Conservation (phyloP, 106 monocot genomes). For the Allium sativum region DNA sequence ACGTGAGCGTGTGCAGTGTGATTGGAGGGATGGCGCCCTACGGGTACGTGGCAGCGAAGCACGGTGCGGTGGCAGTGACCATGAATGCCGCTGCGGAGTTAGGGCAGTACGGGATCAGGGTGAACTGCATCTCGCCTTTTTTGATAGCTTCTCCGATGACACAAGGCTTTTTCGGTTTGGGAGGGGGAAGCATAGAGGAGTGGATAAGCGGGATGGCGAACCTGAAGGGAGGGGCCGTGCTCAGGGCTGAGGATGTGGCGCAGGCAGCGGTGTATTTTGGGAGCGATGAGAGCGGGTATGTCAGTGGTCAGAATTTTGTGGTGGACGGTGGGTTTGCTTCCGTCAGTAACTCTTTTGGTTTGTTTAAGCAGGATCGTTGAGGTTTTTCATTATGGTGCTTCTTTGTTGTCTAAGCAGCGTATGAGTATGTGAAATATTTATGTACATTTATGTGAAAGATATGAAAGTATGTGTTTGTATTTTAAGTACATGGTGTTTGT, state of each 20-base stretch:
- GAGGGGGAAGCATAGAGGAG: slow-evolving; percentile 10
- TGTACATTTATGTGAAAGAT: no score
- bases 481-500: no score
- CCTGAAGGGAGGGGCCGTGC: slow-evolving; percentile 28
- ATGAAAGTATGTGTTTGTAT: no score
- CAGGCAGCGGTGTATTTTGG: slow-evolving; percentile 30
- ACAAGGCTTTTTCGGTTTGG: neutral
- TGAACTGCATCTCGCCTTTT: slow-evolving; percentile 23
- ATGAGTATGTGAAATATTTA: no score
- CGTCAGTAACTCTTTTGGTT: slow-evolving; percentile 4
- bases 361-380: slow-evolving; percentile 5
- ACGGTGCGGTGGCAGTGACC: slow-evolving; percentile 14
- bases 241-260: slow-evolving; percentile 22
- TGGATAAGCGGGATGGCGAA: slow-evolving; percentile 42
- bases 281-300: slow-evolving; percentile 57
- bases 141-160: neutral
- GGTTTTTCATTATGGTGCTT: no score
- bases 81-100: slow-evolving; percentile 36
- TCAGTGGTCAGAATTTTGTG: slow-evolving; percentile 74
- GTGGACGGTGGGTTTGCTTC: slow-evolving; percentile 66
- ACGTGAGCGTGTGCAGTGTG: slow-evolving; percentile 4
- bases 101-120: slow-evolving; percentile 24
- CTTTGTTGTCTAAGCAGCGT: no score
- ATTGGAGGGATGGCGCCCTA: slow-evolving; percentile 4
- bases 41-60: slow-evolving; percentile 26